Base-by-base conservation (phyloP, 2,329 filamentous ascomycete genomes). In the Neoascochyta sp. region DNA sequence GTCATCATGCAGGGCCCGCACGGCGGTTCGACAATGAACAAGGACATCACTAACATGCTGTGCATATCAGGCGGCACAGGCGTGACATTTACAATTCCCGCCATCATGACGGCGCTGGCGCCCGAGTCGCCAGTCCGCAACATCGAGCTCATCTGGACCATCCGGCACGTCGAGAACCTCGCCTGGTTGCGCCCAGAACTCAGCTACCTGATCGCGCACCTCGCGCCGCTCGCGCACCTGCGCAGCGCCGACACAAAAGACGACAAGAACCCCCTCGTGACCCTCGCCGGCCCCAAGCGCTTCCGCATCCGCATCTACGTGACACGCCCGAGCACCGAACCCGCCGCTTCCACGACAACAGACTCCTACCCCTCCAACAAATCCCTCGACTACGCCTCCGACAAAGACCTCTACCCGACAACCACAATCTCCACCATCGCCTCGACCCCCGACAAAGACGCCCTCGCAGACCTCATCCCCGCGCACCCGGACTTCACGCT, bases 61-160 rank as follows among this genome's bases (percentile, higher is more conserved):
- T 38, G 39, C 24, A 47, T 59, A 9, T 45, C 53, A 5, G 54
- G 54, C 16, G 54, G 54, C 7, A 59, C 54, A 3, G 54, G 53
- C 10, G 44, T 59, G 17, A 43, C 53, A 4, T 59, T 48, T 32
- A 35, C 41, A 8, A 49, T 59, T 3, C 54, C 54, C 18, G 30
- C 30, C 9, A 33, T 50, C 13, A 43, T 29, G 8, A 28, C 41
- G 7, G 49, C 49, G 13, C 21, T 48, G 3, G 27, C 22, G 4
- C 20, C 23, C 7, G 21, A 19, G 7, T 39, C 32, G 5, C 19
- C 25, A 7, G 27, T 37, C 9, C 32, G 38, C 11, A 37, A 39
- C 14, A 41, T 50, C 18, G 42, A 52, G 16, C 31, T 54, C n/a
- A 32, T 50, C 24, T 54, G 50, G 50, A 45, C 50, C 3, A 27